These are phyloP conservation scores for Noccaea caerulescens DNA, from an alignment of 345 rosid species.

Conservation along the genomic window DNA sequence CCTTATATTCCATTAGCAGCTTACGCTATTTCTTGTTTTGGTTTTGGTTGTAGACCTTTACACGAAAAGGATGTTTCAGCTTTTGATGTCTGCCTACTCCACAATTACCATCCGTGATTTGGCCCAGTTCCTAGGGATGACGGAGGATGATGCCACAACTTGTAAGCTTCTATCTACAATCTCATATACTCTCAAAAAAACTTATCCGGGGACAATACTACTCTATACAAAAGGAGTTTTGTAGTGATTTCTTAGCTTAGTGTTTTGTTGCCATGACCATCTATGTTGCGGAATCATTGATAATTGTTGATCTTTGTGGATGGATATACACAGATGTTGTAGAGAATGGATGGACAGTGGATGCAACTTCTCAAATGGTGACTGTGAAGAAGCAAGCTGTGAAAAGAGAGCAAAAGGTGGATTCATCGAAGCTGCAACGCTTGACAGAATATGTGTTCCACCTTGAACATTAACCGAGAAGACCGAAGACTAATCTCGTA, in stretches of 20 bases:
- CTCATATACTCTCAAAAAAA: conserved; percentile 9
- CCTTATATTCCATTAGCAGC: neutral
- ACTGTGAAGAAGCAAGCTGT: conserved; percentile 70
- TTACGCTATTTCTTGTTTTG: neutral
- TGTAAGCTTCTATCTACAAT: conserved; percentile 58
- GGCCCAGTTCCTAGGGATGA: conserved; percentile 87
- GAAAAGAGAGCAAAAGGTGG: conserved; percentile 68
- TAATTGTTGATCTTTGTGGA: neutral
- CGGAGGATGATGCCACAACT: conserved; percentile 69
- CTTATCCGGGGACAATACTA: neutral
- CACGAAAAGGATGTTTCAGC: conserved; percentile 78
- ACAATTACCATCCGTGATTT: conserved; percentile 72
- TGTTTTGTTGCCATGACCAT: neutral
- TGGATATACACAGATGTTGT: conserved; percentile 61
- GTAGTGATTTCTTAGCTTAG: conserved; percentile 4
- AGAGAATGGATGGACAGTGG: conserved; percentile 71
- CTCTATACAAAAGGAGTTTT: neutral
- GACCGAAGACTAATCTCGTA: neutral
- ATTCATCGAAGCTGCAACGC: conserved; percentile 72
- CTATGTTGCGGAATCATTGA: neutral
- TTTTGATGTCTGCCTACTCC: conserved; percentile 82
- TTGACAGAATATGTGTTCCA: conserved; percentile 85
- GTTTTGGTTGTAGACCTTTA: conserved; percentile 63
- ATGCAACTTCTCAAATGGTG: conserved; percentile 66
- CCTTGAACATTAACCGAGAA: conserved; percentile 58